phyloP scores from a whole-genome alignment of 2,329 filamentous ascomycete species.

The Pyricularia sp. region DNA sequence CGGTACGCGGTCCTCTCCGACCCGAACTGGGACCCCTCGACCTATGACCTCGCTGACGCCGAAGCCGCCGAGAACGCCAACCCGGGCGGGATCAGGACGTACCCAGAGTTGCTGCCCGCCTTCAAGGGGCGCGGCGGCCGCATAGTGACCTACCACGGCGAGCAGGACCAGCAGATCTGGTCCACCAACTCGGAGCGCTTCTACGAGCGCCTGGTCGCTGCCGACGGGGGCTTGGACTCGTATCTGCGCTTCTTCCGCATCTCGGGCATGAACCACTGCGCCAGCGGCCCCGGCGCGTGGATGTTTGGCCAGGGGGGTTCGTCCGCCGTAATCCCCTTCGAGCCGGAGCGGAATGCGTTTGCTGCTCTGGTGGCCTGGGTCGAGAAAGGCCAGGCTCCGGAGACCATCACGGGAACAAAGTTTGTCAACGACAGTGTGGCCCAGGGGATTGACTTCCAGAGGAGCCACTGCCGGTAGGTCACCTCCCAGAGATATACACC shows the following conservation, averaged over 20 bases:
- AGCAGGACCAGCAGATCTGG: conserved; percentile 31
- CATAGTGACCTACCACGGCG: conserved; percentile 34
- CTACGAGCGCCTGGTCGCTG: conserved; percentile 35
- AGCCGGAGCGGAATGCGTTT: conserved; percentile 31
- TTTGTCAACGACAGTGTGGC: conserved; percentile 5
- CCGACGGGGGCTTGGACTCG: conserved; percentile 19
- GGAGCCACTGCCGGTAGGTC: conserved; percentile 6
- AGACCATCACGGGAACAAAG: conserved; percentile 15
- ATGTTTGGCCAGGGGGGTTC: conserved; percentile 17
- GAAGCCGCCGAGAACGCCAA: conserved; percentile 10
- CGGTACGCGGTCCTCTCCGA: conserved; percentile 37
- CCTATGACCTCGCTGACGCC: conserved; percentile 26
- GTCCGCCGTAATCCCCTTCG: conserved; percentile 14
- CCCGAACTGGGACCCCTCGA: conserved; percentile 28
- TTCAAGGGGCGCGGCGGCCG: conserved; percentile 29
- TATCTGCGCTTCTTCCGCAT: conserved; percentile 43
- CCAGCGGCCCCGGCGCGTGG: conserved; percentile 30
- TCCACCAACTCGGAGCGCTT: conserved; percentile 34
- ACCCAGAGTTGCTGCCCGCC: conserved; percentile 24
- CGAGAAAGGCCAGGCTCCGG: conserved; percentile 29
- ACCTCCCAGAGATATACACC: neutral
- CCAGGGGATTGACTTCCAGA: conserved; percentile 7
- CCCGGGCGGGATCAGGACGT: conserved; percentile 14
- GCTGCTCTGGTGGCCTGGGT: conserved; percentile 37
- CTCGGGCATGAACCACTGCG: conserved; percentile 41